A percentile compares a stretch with the other conserved stretches of the same genome.
phyloP scores from a whole-genome alignment of 2,329 filamentous ascomycete genomes.

The Alternaria consortialis region DNA sequence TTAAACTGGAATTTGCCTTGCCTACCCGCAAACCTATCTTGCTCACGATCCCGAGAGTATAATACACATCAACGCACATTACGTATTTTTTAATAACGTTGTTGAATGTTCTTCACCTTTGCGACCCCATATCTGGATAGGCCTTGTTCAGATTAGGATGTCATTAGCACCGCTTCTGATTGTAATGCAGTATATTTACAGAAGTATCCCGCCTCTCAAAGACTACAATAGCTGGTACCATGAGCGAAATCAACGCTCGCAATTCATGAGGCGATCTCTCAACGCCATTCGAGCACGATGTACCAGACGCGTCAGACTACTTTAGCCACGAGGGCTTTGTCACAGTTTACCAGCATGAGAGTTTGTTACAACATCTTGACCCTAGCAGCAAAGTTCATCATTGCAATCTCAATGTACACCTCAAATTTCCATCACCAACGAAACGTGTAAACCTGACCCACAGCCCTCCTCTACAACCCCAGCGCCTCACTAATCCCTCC shows the following conservation, averaged over 20 bases:
- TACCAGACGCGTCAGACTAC: not conserved
- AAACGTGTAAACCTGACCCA: not conserved
- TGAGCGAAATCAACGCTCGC: not conserved
- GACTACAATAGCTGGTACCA: too few relatives aligned
- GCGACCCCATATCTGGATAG: not conserved
- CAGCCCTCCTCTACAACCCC: slow-evolving; percentile 1
- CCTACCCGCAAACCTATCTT: not conserved
- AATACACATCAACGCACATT: not conserved
- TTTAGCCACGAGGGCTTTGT: not conserved
- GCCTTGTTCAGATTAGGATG: not conserved
- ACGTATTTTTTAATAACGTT: not conserved
- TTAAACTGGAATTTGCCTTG: not conserved
- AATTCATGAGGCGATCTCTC: not conserved
- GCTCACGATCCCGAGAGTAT: not conserved
- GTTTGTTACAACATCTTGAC: not conserved
- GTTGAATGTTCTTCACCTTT: not conserved
- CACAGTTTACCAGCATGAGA: not conserved
- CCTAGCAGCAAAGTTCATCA: too few relatives aligned
- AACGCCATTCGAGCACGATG: not conserved
- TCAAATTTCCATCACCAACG: too few relatives aligned
- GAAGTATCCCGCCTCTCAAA: not conserved
- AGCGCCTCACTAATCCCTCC: slow-evolving; percentile 20
- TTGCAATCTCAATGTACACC: too few relatives aligned
- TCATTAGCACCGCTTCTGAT: not conserved
- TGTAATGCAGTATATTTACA: not conserved